phyloP scores from a whole-genome alignment of 2,329 filamentous ascomycete species.

The Gnomoniopsis smithogilvyi region DNA sequence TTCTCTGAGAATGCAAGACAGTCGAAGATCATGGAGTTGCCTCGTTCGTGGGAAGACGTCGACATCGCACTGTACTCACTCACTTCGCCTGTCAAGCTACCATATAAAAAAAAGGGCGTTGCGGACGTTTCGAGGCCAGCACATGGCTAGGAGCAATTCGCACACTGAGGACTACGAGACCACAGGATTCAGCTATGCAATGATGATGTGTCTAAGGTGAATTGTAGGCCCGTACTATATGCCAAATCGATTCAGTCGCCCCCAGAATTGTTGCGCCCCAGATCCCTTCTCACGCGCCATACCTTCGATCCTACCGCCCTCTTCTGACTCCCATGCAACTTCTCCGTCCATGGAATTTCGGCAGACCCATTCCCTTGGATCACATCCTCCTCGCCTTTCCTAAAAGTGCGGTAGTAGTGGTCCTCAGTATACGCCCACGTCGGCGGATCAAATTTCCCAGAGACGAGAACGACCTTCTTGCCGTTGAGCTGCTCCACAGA shows the following conservation, averaged over 20 bases:
- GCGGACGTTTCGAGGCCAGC: too few relatives aligned
- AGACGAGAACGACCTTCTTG: constrained; percentile 57
- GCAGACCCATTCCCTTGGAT: constrained; percentile 24
- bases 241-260: constrained; percentile 1
- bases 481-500: constrained; percentile 36
- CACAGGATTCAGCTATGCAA: too few relatives aligned
- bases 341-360: constrained; percentile 57
- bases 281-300: constrained; percentile 62
- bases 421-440: constrained; percentile 70
- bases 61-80: too few relatives aligned
- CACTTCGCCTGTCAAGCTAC: too few relatives aligned
- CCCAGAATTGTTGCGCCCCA: constrained; percentile 36
- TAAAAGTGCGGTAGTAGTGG: constrained; percentile 35
- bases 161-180: too few relatives aligned
- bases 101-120: too few relatives aligned
- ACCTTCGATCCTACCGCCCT: constrained; percentile 56
- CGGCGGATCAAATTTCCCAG: constrained; percentile 66
- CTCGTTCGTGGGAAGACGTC: neutral
- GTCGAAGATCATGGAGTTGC: neutral
- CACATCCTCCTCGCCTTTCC: constrained; percentile 30
- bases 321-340: constrained; percentile 51
- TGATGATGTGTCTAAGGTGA: too few relatives aligned
- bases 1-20: neutral
- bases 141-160: too few relatives aligned
- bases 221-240: neutral